Evolutionary conservation across 208 protist genomes (phyloP), one percentile per base, ranked within the genome.

Genomic region (Wallacemonas sp.): DNA sequence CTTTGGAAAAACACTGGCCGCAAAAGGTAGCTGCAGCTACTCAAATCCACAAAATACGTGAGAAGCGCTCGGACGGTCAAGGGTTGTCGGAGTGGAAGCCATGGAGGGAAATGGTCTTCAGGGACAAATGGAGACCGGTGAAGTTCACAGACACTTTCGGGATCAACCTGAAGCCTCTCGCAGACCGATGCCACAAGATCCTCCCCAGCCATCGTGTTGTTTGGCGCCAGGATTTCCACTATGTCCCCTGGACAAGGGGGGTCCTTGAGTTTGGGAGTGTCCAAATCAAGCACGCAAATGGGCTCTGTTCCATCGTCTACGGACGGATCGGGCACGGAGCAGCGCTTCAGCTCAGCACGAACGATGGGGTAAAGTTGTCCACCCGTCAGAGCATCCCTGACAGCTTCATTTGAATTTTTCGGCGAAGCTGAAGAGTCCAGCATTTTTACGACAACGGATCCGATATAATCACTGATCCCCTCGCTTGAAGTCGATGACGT

Each of bases 51-150:
- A 64, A 88, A 93, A 39, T 86, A 79, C 19, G 85, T 77, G 19
- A 96, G 70, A 27, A 96, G 72, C 27, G 82, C 68, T 12, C 75
- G 70, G 14, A 96, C 77, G 4, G 80, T 87, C 47, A 96, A 70
- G 9, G 75, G 62, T n/a, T 70, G 42, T 19, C 77, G 71, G 6
- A 84, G 62, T 4, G 90, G 90, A 21, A 96, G 72, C 88, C 90
- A 96, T 9, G 83, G 81, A 11, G 90, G 90, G 62, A 93, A 93
- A 46, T 81, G 68, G 30, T 79, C 76, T 44, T 88, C 73, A 1
- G 87, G 82, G 0, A 96, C 90, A 75, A 94, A 93, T 2, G 90
- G 82, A 19, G 87, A 94, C 27, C 79, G 78, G 41, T 84, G 77
- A 28, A 96, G 69, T 58, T 90, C 79, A 60, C 84, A 92, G 64